Evolutionary conservation across 306 rosid species (phyloP).

Genomic region (Casuarina equisetifolia): DNA sequence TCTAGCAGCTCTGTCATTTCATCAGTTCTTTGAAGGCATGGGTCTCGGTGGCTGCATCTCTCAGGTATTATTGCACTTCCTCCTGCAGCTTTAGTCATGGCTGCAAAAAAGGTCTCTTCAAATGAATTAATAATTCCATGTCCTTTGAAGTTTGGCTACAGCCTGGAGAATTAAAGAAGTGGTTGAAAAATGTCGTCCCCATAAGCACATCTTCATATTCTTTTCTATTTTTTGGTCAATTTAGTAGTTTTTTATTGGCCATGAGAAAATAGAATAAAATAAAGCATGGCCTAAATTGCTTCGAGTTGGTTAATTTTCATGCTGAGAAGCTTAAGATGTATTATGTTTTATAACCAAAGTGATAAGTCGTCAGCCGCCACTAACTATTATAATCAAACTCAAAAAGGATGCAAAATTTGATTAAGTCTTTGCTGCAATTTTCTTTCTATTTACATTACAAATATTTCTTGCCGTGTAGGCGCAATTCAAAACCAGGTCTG

Average conservation of each 20-base stretch:
- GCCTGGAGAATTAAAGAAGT: constrained; percentile 12
- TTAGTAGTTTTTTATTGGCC: neutral
- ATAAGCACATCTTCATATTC: constrained; percentile 36
- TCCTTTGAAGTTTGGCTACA: neutral
- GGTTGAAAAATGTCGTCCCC: constrained; percentile 30
- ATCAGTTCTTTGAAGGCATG: constrained; percentile 89
- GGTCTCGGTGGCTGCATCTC: constrained; percentile 93
- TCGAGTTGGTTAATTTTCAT: neutral
- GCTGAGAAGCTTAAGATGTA: neutral
- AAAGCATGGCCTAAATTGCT: neutral
- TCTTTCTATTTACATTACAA: neutral
- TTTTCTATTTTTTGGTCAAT: too few relatives aligned
- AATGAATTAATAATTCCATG: neutral
- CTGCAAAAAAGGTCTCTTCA: neutral
- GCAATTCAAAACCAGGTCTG: constrained; percentile 45
- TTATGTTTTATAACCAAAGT: neutral
- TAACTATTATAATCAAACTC: too few relatives aligned
- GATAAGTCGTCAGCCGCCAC: neutral
- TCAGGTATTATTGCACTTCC: constrained; percentile 44
- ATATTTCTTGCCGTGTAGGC: constrained; percentile 41
- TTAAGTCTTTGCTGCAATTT: neutral
- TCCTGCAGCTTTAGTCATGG: neutral
- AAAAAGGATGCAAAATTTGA: neutral
- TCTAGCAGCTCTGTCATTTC: constrained; percentile 71
- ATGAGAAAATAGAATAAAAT: neutral